Conservation (phyloP, 169 alveolate genomes). For the Haemoproteus tartakovskyi region DNA sequence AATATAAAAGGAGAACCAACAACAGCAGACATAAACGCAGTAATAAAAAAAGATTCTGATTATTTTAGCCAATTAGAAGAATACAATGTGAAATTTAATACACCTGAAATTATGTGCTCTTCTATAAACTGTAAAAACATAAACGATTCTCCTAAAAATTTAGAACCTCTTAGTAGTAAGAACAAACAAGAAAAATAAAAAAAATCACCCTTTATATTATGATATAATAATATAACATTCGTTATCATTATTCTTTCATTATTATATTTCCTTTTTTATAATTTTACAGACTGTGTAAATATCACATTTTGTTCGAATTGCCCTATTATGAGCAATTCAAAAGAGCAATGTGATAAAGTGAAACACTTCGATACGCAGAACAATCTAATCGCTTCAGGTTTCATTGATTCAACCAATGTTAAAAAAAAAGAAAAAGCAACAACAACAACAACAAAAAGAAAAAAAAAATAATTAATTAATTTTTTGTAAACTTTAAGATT, state of each 20-base stretch:
- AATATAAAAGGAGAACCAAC: too few species aligned
- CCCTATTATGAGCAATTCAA: constrained; percentile 15
- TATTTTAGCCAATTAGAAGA: too few species aligned
- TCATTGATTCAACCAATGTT: constrained; percentile 21
- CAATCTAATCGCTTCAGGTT: constrained; percentile 33
- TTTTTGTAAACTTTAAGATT: neutral
- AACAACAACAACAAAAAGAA: neutral
- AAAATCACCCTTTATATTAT: neutral
- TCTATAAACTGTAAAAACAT: too few species aligned
- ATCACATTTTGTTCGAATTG: constrained; percentile 41
- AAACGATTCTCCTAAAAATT: too few species aligned
- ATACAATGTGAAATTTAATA: too few species aligned
- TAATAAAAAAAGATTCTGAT: too few species aligned
- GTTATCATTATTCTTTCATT: neutral
- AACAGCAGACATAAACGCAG: too few species aligned
- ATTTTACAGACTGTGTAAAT: constrained; percentile 47
- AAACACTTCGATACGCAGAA: constrained; percentile 36
- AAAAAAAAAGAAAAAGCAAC: constrained; percentile 7
- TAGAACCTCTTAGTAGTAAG: too few species aligned
- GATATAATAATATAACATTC: neutral
- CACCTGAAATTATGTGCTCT: too few species aligned
- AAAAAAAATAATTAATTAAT: neutral
- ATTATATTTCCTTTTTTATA: neutral
- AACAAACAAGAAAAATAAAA: constrained; percentile 3
- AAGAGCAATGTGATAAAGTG: constrained; percentile 30